These are phyloP conservation scores for Komagataella phaffii DNA, from an alignment of 805 yeast species.

Conservation along the genomic window DNA sequence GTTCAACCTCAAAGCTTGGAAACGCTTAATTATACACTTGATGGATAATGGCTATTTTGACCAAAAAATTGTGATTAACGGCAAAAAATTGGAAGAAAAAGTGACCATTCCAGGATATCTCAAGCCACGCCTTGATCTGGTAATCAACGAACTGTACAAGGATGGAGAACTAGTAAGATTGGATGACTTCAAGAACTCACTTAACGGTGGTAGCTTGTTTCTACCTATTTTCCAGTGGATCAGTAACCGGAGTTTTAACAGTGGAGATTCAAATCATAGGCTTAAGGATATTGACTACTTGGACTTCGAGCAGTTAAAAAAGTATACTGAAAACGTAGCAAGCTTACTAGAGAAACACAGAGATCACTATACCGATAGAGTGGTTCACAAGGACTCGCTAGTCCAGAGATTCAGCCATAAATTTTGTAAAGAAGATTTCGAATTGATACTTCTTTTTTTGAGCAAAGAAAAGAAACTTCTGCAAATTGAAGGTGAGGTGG, in stretches of 20 bases:
- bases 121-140: neutral
- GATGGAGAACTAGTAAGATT: neutral
- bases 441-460: neutral
- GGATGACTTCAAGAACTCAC: neutral
- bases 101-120: neutral
- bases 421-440: neutral
- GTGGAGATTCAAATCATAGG: neutral
- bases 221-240: neutral
- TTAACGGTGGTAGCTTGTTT: neutral
- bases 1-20: constrained; percentile 38
- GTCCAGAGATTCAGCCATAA: neutral
- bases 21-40: constrained; percentile 12
- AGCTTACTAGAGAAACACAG: neutral
- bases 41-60: neutral
- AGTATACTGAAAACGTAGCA: neutral
- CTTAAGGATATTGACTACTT: neutral
- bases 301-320: neutral
- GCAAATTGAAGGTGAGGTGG: neutral
- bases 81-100: neutral
- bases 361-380: neutral
- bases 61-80: neutral
- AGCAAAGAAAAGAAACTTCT: neutral
- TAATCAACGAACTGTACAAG: neutral
- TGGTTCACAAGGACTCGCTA: neutral
- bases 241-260: constrained; percentile 3